Conservation (phyloP, 202 grass and related monocot genomes). For the Elaeis oleifera region DNA sequence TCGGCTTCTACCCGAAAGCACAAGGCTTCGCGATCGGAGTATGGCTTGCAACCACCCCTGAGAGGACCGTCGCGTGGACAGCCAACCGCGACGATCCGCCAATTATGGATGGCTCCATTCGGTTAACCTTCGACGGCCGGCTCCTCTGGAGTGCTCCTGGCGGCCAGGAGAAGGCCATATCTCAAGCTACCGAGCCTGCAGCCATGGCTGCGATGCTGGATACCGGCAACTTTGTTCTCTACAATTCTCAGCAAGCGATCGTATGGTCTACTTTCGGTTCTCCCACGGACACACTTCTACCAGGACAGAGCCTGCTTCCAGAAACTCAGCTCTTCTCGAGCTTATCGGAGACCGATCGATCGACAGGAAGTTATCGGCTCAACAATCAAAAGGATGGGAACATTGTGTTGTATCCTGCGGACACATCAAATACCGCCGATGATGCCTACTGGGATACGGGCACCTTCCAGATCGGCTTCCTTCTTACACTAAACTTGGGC, state of each 20-base stretch:
- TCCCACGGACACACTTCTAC: conserved; percentile 32
- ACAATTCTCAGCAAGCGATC: conserved; percentile 1
- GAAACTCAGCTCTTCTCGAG: conserved; percentile 32
- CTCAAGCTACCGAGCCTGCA: neutral
- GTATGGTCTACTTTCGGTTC: conserved; percentile 19
- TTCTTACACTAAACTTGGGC: conserved; percentile 21
- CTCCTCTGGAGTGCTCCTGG: conserved; percentile 5
- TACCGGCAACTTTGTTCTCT: conserved; percentile 35
- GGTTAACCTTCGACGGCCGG: conserved; percentile 19
- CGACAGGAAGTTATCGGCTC: conserved; percentile 38
- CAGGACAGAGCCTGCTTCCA: conserved; percentile 20
- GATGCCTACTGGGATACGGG: conserved; percentile 29
- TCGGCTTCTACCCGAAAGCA: conserved; percentile 38
- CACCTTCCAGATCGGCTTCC: conserved; percentile 23
- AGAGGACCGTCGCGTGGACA: conserved; percentile 31
- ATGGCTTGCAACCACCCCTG: conserved; percentile 27
- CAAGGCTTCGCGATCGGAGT: conserved; percentile 28
- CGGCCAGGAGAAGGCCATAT: neutral
- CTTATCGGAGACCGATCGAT: conserved; percentile 2
- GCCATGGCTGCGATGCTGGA: conserved; percentile 17
- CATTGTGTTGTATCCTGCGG: conserved; percentile 33
- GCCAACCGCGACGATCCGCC: conserved; percentile 18
- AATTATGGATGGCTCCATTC: conserved; percentile 1
- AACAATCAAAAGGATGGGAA: conserved; percentile 37
- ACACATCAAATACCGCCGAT: conserved; percentile 12